These are phyloP conservation scores for Mycena pura DNA, from an alignment of 768 basidiomycete genomes.

Conservation along the genomic window DNA sequence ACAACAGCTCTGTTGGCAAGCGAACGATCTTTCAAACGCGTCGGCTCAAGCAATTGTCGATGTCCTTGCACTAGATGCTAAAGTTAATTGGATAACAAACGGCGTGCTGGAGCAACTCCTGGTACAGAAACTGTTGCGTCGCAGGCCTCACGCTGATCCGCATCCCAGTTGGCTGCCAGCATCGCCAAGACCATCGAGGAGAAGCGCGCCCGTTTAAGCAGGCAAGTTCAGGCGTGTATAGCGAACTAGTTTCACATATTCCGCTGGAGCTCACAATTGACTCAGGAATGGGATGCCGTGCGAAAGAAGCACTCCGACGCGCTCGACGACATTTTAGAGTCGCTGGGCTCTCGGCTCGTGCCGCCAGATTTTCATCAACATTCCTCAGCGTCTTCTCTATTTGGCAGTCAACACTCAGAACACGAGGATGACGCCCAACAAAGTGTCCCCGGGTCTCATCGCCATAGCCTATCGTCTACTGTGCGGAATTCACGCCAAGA, in stretches of 20 bases:
- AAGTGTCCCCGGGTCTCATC: slow-evolving; percentile 32
- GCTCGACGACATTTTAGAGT: slow-evolving; percentile 75
- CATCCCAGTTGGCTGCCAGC: slow-evolving; percentile 66
- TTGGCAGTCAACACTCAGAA: slow-evolving; percentile 75
- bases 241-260: not conserved
- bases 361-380: slow-evolving; percentile 79
- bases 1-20: slow-evolving; percentile 73
- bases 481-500: slow-evolving; percentile 41
- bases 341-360: slow-evolving; percentile 73
- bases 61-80: slow-evolving; percentile 79
- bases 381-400: slow-evolving; percentile 74
- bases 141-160: not conserved
- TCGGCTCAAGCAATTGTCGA: slow-evolving; percentile 74
- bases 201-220: slow-evolving; percentile 66
- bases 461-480: slow-evolving; percentile 52
- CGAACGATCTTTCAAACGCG: slow-evolving; percentile 65
- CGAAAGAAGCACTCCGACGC: slow-evolving; percentile 66
- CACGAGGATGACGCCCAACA: slow-evolving; percentile 29
- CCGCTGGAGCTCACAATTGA: not conserved
- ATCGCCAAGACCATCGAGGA: slow-evolving; percentile 80
- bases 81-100: slow-evolving; percentile 77
- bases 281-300: slow-evolving; percentile 74
- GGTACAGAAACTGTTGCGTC: slow-evolving; percentile 45
- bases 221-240: slow-evolving; percentile 63
- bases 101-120: slow-evolving; percentile 80